A percentile compares a stretch with the other conserved stretches of the same genome.
These are phyloP conservation scores for Euryodendron excelsum DNA, from an alignment of 148 eudicot genomes.

Conservation along the genomic window DNA sequence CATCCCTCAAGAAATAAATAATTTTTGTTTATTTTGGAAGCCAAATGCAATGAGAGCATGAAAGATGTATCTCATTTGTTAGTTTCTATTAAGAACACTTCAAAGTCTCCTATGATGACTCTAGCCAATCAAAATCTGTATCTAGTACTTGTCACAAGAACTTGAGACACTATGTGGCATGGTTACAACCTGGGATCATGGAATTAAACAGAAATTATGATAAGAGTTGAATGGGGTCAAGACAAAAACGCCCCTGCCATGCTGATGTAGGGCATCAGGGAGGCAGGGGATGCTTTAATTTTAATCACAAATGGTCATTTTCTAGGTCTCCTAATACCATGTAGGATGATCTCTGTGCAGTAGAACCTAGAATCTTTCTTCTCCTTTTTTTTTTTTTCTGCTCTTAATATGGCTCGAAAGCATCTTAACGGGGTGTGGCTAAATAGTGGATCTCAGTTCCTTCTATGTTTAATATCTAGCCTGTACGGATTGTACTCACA, in stretches of 20 bases:
- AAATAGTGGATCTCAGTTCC: neutral
- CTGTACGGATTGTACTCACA: conserved; percentile 2
- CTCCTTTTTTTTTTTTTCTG: neutral
- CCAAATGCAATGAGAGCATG: neutral
- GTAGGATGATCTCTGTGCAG: neutral
- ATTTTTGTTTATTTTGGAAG: neutral
- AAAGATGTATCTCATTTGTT: neutral
- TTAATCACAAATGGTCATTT: neutral
- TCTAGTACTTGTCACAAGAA: neutral
- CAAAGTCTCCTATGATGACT: neutral
- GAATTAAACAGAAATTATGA: neutral
- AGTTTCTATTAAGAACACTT: neutral
- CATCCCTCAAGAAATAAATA: neutral
- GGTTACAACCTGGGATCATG: neutral
- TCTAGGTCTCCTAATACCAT: neutral
- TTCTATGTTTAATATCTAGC: neutral
- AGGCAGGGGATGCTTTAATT: neutral
- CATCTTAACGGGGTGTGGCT: neutral
- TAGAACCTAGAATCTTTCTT: neutral
- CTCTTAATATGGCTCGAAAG: neutral
- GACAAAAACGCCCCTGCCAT: neutral
- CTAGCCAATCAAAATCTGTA: neutral
- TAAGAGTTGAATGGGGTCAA: neutral
- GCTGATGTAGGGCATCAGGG: neutral
- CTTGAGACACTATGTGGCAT: neutral